Conservation (phyloP, 2,329 filamentous ascomycete species). For the Diaporthe batatas region DNA sequence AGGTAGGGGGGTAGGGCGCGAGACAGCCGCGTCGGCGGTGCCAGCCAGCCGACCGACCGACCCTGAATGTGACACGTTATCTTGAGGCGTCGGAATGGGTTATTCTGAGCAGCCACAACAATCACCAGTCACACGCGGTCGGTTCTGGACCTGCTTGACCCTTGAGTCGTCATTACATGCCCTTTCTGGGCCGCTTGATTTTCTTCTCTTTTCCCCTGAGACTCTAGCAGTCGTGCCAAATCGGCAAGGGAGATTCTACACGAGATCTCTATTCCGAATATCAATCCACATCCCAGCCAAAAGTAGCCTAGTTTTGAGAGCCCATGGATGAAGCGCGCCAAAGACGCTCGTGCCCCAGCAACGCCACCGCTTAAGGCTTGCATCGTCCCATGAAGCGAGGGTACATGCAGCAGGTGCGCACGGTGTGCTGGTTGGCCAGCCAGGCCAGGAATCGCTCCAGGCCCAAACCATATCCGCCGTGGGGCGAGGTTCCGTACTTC, state of each 20-base stretch:
- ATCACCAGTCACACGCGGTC: neutral
- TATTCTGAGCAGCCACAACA: neutral
- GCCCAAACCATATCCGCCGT: constrained; percentile 93
- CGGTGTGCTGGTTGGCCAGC: constrained; percentile 74
- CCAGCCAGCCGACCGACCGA: constrained; percentile 11
- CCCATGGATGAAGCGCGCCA: neutral
- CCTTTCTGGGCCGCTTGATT: neutral
- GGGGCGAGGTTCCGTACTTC: constrained; percentile 94
- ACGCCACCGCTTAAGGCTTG: constrained; percentile 70
- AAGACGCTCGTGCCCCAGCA: neutral
- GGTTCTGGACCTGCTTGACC: constrained; percentile 4
- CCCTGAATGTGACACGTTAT: constrained; percentile 23
- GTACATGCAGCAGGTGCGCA: constrained; percentile 79
- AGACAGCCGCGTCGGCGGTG: constrained; percentile 29
- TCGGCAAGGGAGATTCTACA: constrained; percentile 10
- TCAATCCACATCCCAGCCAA: constrained; percentile 14
- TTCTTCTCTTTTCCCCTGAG: neutral
- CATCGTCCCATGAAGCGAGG: constrained; percentile 85
- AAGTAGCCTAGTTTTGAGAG: neutral
- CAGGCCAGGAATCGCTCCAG: constrained; percentile 82
- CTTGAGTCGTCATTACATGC: constrained; percentile 6
- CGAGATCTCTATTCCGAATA: constrained; percentile 3
- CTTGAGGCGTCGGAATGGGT: neutral
- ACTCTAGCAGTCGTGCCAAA: neutral
- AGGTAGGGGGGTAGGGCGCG: neutral